Conservation (phyloP, 768 basidiomycete genomes). For the Boletellus sp. region DNA sequence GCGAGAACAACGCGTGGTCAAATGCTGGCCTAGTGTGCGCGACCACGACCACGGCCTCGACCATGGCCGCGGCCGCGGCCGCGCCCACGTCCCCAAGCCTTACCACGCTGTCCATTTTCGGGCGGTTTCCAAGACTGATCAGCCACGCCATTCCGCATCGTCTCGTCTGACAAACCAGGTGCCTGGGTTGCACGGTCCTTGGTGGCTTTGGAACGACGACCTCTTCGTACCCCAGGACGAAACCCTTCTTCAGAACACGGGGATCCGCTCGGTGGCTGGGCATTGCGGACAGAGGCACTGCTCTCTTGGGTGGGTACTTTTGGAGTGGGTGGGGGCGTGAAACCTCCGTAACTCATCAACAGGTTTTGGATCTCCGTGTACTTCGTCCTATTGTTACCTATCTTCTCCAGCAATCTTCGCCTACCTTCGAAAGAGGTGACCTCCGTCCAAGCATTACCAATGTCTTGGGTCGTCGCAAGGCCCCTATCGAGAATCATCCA, state of each 20-base stretch:
- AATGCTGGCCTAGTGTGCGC: conserved; percentile 23
- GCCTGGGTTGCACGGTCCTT: neutral
- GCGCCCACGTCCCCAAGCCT: conserved; percentile 37
- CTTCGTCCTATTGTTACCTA: conserved; percentile 32
- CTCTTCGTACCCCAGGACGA: conserved; percentile 10
- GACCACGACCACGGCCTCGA: conserved; percentile 37
- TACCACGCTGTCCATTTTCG: conserved; percentile 34
- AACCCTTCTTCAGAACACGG: conserved; percentile 2
- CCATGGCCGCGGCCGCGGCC: conserved; percentile 39
- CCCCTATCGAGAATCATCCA: conserved; percentile 59
- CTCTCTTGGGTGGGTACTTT: conserved; percentile 9
- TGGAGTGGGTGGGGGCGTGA: conserved; percentile 43
- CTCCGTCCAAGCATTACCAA: conserved; percentile 49
- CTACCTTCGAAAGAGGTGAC: conserved; percentile 38
- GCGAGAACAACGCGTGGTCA: conserved; percentile 3
- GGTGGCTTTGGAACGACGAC: conserved; percentile 5
- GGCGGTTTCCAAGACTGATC: conserved; percentile 8
- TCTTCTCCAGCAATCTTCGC: conserved; percentile 22
- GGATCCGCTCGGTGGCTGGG: conserved; percentile 11
- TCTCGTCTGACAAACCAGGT: conserved; percentile 1
- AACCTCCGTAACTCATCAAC: conserved; percentile 48
- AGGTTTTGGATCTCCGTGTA: conserved; percentile 51
- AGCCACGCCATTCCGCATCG: conserved; percentile 8
- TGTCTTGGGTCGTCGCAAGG: conserved; percentile 48
- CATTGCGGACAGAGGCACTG: conserved; percentile 12